A percentile compares a stretch with the other conserved stretches of the same genome.
Evolutionary conservation across 345 rosid genomes (phyloP).

Genomic region (Syzygium aromaticum): DNA sequence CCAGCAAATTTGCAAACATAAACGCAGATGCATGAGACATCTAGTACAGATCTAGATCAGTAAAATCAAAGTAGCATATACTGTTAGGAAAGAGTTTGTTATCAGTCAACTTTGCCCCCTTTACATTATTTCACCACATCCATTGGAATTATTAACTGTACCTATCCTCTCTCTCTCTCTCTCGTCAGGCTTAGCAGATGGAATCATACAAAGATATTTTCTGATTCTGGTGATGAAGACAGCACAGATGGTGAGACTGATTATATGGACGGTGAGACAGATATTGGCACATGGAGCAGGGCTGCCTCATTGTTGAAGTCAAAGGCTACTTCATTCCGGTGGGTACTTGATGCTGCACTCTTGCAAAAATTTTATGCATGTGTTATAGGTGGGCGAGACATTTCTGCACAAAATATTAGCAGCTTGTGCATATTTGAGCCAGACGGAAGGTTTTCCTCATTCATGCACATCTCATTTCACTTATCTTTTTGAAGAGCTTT

Average conservation of each 20-base stretch:
- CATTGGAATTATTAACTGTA: not conserved
- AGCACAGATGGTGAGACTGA: constrained; percentile 44
- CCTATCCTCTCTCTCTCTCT: not conserved
- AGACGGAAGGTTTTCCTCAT: not conserved
- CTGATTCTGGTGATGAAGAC: constrained; percentile 67
- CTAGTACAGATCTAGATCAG: not conserved
- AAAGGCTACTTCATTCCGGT: constrained; percentile 44
- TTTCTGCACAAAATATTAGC: not conserved
- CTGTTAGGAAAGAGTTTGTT: not conserved
- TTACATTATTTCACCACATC: not conserved
- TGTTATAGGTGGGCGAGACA: not conserved
- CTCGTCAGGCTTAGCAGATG: constrained; percentile 67
- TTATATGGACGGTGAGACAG: constrained; percentile 32
- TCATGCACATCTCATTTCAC: not conserved
- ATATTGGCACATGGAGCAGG: constrained; percentile 32
- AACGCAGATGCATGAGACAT: not conserved
- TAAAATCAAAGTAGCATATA: not conserved
- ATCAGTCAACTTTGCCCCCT: not conserved
- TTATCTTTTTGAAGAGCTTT: not conserved
- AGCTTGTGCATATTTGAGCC: not conserved
- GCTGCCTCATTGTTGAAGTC: constrained; percentile 36
- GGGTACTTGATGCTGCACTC: constrained; percentile 5
- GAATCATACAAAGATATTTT: constrained; percentile 93
- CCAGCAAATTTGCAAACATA: not conserved
- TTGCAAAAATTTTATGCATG: not conserved